Conservation (phyloP, 208 protist species). For the Crithidia thermophila region DNA sequence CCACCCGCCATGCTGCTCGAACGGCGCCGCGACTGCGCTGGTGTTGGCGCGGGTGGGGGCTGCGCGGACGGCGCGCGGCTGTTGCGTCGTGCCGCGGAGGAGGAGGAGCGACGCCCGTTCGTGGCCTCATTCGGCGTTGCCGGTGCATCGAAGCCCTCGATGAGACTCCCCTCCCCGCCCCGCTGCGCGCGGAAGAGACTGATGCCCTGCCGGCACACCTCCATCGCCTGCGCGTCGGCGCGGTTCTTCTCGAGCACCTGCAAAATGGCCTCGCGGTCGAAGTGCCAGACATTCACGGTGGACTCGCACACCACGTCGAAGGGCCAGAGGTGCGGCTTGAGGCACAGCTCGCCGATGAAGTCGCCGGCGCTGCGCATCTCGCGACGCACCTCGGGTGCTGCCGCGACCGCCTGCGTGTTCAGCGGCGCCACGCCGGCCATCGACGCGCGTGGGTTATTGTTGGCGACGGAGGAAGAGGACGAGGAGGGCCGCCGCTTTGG, state of each 20-base stretch:
- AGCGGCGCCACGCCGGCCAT: neutral
- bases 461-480: no score
- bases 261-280: slow-evolving; percentile 50
- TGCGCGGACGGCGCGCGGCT: slow-evolving; percentile 24
- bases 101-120: neutral
- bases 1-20: neutral
- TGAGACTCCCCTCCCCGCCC: slow-evolving; percentile 57
- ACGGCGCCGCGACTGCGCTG: neutral
- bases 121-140: neutral
- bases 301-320: slow-evolving; percentile 57
- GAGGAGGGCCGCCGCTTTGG: slow-evolving; percentile 1
- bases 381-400: slow-evolving; percentile 23
- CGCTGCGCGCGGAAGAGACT: slow-evolving; percentile 68
- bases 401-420: neutral
- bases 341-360: slow-evolving; percentile 82
- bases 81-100: neutral
- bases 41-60: neutral
- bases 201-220: slow-evolving; percentile 83
- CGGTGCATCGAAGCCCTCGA: slow-evolving; percentile 40
- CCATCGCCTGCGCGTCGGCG: slow-evolving; percentile 66
- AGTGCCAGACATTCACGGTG: slow-evolving; percentile 77
- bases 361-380: slow-evolving; percentile 58
- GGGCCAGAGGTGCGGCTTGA: slow-evolving; percentile 77
- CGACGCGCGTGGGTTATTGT: neutral
- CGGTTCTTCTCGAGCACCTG: slow-evolving; percentile 46